phyloP scores from a whole-genome alignment of 345 rosid genomes.

The Turritis glabra region DNA sequence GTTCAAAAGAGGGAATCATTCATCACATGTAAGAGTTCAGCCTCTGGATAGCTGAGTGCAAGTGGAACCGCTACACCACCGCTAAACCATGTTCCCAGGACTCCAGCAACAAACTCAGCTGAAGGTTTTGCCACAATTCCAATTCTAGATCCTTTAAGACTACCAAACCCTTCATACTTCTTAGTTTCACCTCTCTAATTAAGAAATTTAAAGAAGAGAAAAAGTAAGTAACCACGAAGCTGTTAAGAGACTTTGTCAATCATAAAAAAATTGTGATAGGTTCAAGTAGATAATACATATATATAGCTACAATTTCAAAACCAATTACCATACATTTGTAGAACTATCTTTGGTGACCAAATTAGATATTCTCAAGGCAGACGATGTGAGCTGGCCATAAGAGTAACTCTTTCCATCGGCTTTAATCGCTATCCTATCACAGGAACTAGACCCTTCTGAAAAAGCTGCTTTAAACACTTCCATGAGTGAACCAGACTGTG shows the following conservation, averaged over 20 bases:
- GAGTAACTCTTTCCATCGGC: constrained; percentile 74
- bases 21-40: constrained; percentile 91
- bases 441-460: constrained; percentile 53
- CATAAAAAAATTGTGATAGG: background rate
- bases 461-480: constrained; percentile 74
- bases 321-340: constrained; percentile 53
- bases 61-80: constrained; percentile 99
- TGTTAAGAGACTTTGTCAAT: background rate
- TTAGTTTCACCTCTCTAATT: constrained; percentile 35
- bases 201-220: constrained; percentile 8
- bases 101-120: constrained; percentile 88
- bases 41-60: constrained; percentile 90
- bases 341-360: constrained; percentile 46
- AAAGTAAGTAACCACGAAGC: background rate
- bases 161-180: constrained; percentile 41
- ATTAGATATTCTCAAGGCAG: constrained; percentile 60
- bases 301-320: background rate
- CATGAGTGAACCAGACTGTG: constrained; percentile 57
- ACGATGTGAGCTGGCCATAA: constrained; percentile 66
- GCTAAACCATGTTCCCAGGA: constrained; percentile 89
- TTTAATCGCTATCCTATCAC: constrained; percentile 67
- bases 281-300: background rate
- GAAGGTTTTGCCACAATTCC: constrained; percentile 98
- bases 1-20: too few species aligned
- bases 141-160: constrained; percentile 81